Conservation (phyloP, 441 rosid species). For the Hura crepitans region DNA sequence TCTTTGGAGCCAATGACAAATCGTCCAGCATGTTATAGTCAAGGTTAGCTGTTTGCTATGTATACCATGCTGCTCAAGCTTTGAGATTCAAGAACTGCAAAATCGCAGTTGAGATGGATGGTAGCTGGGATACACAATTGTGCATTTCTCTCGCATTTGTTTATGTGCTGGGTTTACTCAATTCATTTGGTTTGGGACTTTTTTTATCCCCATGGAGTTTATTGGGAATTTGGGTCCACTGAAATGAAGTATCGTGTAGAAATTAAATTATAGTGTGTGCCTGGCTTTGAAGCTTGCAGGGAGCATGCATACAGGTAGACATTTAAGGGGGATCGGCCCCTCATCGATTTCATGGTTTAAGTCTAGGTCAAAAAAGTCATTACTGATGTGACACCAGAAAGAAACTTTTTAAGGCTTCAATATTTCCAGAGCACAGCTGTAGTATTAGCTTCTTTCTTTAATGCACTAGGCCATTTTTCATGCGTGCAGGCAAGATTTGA, state of each 20-base stretch:
- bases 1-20: background rate
- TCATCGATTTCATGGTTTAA: background rate
- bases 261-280: background rate
- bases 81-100: background rate
- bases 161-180: background rate
- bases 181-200: constrained; percentile 3
- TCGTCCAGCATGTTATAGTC: background rate
- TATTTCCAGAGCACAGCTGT: background rate
- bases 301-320: background rate
- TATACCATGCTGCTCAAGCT: background rate
- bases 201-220: background rate
- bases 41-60: background rate
- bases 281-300: background rate
- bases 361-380: background rate
- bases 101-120: no score
- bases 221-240: background rate
- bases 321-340: constrained; percentile 4
- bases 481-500: background rate
- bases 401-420: no score
- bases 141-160: background rate
- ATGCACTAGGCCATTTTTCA: background rate
- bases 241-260: background rate
- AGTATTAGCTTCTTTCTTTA: background rate
- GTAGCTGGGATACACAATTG: background rate
- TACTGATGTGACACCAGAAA: background rate